phyloP scores from a whole-genome alignment of 768 basidiomycete genomes.

The Hydnum rufescens region DNA sequence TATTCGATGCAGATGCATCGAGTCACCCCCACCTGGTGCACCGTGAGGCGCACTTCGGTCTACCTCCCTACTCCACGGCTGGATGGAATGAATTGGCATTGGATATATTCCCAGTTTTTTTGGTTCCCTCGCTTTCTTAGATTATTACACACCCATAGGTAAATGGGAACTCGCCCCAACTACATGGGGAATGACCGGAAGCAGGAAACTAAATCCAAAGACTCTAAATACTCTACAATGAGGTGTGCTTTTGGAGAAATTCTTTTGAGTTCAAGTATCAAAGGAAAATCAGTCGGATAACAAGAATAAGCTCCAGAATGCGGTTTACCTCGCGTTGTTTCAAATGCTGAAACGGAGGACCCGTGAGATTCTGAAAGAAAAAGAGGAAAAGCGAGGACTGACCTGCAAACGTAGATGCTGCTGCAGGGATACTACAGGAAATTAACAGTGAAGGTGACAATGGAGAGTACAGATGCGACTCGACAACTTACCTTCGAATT shows the following conservation, averaged over 20 bases:
- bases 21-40: too few relatives aligned
- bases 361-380: neutral
- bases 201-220: too few relatives aligned
- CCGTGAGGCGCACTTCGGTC: too few relatives aligned
- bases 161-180: too few relatives aligned
- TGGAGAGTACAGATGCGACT: neutral
- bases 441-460: neutral
- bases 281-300: neutral
- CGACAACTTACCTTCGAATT: neutral
- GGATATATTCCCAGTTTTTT: too few relatives aligned
- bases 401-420: conserved; percentile 64
- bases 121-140: too few relatives aligned
- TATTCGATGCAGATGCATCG: too few relatives aligned
- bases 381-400: neutral
- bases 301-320: neutral
- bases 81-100: too few relatives aligned
- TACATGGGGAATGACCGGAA: too few relatives aligned
- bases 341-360: conserved; percentile 39
- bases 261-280: too few relatives aligned
- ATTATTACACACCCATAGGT: too few relatives aligned
- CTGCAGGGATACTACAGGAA: conserved; percentile 59
- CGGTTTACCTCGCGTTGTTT: conserved; percentile 37
- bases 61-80: too few relatives aligned
- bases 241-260: neutral
- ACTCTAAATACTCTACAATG: neutral